Base-by-base conservation (phyloP, 176 grass and related monocot species). In the Musa beccarii region DNA sequence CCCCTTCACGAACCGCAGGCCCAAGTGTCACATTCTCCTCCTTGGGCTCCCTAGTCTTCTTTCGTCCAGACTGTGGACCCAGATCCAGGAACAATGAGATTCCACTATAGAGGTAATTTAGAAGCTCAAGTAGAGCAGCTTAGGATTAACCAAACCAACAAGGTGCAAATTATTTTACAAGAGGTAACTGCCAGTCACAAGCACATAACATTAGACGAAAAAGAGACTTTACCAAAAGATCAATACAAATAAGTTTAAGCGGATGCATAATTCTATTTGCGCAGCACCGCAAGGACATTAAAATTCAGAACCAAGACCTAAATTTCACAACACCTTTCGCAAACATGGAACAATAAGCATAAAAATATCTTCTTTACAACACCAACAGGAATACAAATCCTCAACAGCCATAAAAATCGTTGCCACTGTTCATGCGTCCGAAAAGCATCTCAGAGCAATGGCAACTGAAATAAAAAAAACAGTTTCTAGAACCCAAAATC, bases 41-140 rank as follows among this genome's bases (percentile, higher is more conserved):
- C 66, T 68, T 68, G 11, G 66, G 66, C 66, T 68, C 66, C 26
- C 66, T 68, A 28, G 66, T 68, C 66, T 68, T 68, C 66, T 68
- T 68, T 34, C 66, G 21, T 3, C 66, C 66, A 68, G 66, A 68
- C 66, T 68, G 66, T 28, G 64, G 14, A 68, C 15, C 29, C 24
- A 68, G 3, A 67, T 26, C 9, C 28, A 34, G 25, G 4, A 68
- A 43, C 28, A 13, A 68, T 13, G 57, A 20, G 17, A 61, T 61
- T n/a, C 34, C 34, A 43, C 34, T 43, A 43, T 6, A 43, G 29
- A 43, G 34, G 34, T 43, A 43, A 43, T 43, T 43, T 43, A 43
- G 4, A 43, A 43, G 34, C 34, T 43, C 34, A 6, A 6, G 34
- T 43, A 43, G 4, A 43, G 3, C 34, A 43, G 34, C 6, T 43